Evolutionary conservation across 768 basidiomycete genomes (phyloP), one percentile per base, ranked within the genome.

Genomic region (Russula vinacea): DNA sequence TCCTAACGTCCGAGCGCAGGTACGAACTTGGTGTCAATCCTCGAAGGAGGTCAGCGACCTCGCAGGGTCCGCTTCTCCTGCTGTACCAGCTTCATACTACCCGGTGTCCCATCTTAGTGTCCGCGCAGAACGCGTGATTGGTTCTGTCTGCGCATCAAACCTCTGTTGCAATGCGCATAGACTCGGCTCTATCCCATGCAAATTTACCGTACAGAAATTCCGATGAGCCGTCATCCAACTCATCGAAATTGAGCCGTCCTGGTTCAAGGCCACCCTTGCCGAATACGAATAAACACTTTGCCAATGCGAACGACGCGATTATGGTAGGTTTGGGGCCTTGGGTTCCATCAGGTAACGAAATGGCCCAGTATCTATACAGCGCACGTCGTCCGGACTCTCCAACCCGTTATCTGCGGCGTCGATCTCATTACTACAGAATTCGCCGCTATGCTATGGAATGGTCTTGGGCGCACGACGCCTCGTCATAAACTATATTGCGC

Each of bases 181-280:
- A 39, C 45, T 58, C 24, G 39, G n/a, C 29, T 33, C 47, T 45
- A 14, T 4, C 42, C 65, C n/a, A 73, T 2, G 7, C 35, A 75
- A 73, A 10, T 74, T 80, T 58, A 78, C 78, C 13, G 73, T 80
- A 29, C 79, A 79, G 32, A 73, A 72, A 5, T 81, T 78, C 37
- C 63, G 58, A 66, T 62, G 19, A 67, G 79, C 50, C 83, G 81
- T 69, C 78, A 82, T 64, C 77, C 77, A 83, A 65, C 74, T 77
- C 44, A 78, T 83, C 59, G 79, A 74, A 53, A 76, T 83, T 53
- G 81, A 83, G 64, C 29, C 29, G 29, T 29, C 29, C 29, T 29
- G 29, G 5, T 29, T 29, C 29, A n/a, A n/a, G n/a, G n/a, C n/a
- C n/a, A n/a, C n/a, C n/a, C n/a, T n/a, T n/a, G n/a, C n/a, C n/a